Evolutionary conservation across 2,329 filamentous ascomycete species (phyloP), one percentile per base, ranked within the genome.

Genomic region (Knufia petricola): DNA sequence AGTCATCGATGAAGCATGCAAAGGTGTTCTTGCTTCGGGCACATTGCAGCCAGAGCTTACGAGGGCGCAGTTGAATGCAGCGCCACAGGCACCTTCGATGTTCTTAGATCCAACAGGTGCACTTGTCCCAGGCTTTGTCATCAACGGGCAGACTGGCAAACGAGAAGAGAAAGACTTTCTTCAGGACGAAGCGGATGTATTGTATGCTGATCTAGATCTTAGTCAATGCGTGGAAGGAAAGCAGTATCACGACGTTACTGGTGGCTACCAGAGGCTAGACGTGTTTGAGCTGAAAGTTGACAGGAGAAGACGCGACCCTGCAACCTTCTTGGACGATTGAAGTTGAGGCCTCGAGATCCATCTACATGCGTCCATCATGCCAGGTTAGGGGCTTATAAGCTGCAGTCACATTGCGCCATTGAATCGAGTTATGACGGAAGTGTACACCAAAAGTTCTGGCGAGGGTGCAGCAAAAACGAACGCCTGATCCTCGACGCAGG

Each of bases 181-280:
- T 12, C 71, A 75, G 23, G 53, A 61, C 0, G 61, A 68, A 10
- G 74, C 77, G 52, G 74, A 65, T 0, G 69, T 78, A 4, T 40
- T 75, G 6, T 78, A 77, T 55, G 72, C 72, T 0, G 73, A 77
- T 49, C 50, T 78, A 50, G 63, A 77, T 55, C 50, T 77, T 3
- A 63, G 65, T 0, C 64, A 69, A 3, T 76, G 72, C 32, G 61
- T 79, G 0, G 75, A 78, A 53, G 71, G 71, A 0, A 79, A 79
- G 54, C 75, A 78, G 57, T 78, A 73, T 51, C 75, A 77, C 50
- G 76, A 78, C 59, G 66, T 76, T 2, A 72, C 73, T 1, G 75
- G 75, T 0, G 73, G 73, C 0, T 78, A 78, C 59, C 76, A 78
- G 58, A 61, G 76, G 1, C 58, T 74, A 2, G 74, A 78, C 57